A percentile compares a stretch with the other conserved stretches of the same genome.
These are phyloP conservation scores for Citrus maxima DNA, from an alignment of 345 rosid species.

Conservation along the genomic window DNA sequence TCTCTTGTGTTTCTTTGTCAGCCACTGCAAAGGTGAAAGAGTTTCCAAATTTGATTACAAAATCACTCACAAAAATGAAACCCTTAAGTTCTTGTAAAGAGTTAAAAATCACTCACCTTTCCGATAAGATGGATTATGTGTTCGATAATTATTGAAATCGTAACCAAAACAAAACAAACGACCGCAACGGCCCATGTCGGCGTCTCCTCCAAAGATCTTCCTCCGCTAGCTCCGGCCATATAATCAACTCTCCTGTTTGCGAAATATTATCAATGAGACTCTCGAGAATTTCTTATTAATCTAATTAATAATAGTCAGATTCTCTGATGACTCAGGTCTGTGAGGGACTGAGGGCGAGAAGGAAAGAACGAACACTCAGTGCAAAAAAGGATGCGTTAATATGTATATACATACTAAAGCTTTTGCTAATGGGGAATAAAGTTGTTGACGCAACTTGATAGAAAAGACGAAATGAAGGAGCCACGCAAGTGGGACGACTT, in stretches of 20 bases:
- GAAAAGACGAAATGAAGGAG: neutral
- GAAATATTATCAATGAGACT: neutral
- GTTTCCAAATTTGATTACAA: neutral
- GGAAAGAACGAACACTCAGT: neutral
- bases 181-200: slow-evolving; percentile 76
- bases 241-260: neutral
- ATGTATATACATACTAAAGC: no score
- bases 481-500: neutral
- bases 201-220: slow-evolving; percentile 55
- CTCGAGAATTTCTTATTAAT: neutral
- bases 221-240: slow-evolving; percentile 48
- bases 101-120: slow-evolving; percentile 28
- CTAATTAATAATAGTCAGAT: neutral
- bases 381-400: no score
- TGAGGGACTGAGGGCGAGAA: no score
- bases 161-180: slow-evolving; percentile 53
- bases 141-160: slow-evolving; percentile 52
- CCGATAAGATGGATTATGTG: slow-evolving; percentile 55
- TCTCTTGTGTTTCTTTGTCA: slow-evolving; percentile 54
- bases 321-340: neutral
- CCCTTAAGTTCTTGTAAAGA: neutral
- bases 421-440: no score
- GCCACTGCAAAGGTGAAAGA: slow-evolving; percentile 45
- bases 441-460: neutral
- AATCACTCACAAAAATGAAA: no score